Base-by-base conservation (phyloP, 1,139 yeast species). In the Suhomyces coccinellae region DNA sequence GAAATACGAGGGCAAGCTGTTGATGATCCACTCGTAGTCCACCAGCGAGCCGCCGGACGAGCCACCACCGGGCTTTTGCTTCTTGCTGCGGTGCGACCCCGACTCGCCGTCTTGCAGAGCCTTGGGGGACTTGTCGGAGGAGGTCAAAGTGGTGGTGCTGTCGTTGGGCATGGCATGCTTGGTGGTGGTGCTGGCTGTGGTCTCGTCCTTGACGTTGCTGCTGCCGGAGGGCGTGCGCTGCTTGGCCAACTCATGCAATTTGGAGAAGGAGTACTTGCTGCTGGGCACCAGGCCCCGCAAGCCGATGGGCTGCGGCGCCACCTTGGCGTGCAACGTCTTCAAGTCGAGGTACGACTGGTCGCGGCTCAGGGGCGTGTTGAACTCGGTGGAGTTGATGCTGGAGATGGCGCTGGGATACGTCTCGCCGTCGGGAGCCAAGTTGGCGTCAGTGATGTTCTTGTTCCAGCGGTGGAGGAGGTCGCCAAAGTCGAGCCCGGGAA, bases 401-500 rank as follows among this genome's bases (percentile, higher is more conserved):
- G 57, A 50, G 10, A 44, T 40, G 11, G 48, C 27, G 1, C 33
- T 39, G n/a, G 43, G 28, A 11, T 38, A 20, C 10, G 22, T 31
- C 11, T 38, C 31, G 16, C 15, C 29, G 28, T 28, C 22, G 10
- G 34, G 26, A 26, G 51, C 47, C 27, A 56, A 44, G 22, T 47
- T 54, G n/a, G 47, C 53, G 30, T 59, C 64, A 2, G 61, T 52
- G 12, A 52, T 40, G 44, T 36, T 43, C 15, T 55, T 54, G 46
- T 64, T 65, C 79, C 79, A 74, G 43, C 64, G 60, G 51, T 65
- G 65, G 2, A 73, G 56, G 61, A 71, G 65, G 36, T 73, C 71
- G 15, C 74, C 70, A 54, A 79, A 80, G 52, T 78, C 80, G 35
- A 85, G 66, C 24, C 83, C 87, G 0, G 90, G 90, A 13, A 85